These are phyloP conservation scores for Hymenoscyphus albidus DNA, from an alignment of 2,329 filamentous ascomycete species.

Conservation along the genomic window DNA sequence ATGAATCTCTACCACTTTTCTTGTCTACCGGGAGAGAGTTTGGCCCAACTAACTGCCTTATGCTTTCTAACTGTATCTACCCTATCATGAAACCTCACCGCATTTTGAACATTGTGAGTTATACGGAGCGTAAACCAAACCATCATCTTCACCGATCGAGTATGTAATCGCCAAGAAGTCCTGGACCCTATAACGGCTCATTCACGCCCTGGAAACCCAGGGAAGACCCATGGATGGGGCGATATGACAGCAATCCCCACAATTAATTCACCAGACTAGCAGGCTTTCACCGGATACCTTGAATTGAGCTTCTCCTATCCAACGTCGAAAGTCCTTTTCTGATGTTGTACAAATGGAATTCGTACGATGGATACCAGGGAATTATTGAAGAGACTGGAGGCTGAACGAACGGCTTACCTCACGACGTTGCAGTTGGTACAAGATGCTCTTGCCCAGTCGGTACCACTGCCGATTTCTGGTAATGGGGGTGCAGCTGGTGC, in stretches of 20 bases:
- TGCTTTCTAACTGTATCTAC: not conserved
- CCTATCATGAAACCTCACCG: not conserved
- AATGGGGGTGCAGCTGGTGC: not conserved
- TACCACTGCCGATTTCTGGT: not conserved
- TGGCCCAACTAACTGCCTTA: too few species aligned
- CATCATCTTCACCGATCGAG: not conserved
- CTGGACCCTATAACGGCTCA: not conserved
- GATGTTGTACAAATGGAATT: not conserved
- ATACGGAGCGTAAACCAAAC: not conserved
- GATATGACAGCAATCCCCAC: too few species aligned
- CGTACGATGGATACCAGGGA: conserved; percentile 8
- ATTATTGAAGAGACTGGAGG: conserved; percentile 8
- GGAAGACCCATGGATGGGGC: not conserved
- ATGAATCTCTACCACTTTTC: too few species aligned
- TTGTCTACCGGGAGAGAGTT: too few species aligned
- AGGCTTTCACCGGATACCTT: not conserved
- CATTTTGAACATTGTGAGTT: not conserved
- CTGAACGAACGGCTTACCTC: conserved; percentile 10
- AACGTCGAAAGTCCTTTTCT: not conserved
- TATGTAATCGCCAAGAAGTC: not conserved
- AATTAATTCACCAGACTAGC: too few species aligned
- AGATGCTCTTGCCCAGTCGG: conserved; percentile 2
- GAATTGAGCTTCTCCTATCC: not conserved
- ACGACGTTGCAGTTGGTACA: conserved; percentile 7
- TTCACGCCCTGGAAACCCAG: not conserved